These are phyloP conservation scores for Metarhizium guizhouense DNA, from an alignment of 2,329 filamentous ascomycete genomes.

Conservation along the genomic window DNA sequence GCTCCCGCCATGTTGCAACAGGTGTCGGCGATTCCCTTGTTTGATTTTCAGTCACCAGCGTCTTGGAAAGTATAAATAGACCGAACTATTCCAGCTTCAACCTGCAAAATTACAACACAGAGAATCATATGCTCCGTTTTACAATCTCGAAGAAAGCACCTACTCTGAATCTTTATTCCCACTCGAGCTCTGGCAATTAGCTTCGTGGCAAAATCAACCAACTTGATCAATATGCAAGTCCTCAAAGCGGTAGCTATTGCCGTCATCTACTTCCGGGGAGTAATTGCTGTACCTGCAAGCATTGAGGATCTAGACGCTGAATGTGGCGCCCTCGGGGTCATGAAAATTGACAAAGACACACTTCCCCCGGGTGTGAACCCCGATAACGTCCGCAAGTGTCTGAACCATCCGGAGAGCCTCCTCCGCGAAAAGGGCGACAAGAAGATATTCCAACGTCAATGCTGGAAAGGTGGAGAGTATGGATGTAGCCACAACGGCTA, in stretches of 20 bases:
- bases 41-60: too few species aligned
- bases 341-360: neutral
- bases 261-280: neutral
- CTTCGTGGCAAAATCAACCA: neutral
- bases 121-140: too few species aligned
- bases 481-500: neutral
- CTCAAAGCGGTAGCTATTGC: neutral
- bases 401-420: neutral
- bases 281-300: neutral
- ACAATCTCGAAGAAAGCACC: too few species aligned
- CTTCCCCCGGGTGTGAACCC: neutral
- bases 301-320: neutral
- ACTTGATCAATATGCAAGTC: neutral
- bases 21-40: too few species aligned
- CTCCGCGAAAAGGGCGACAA: neutral
- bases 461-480: neutral
- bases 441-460: neutral
- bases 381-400: neutral
- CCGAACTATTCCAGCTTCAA: too few species aligned
- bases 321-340: neutral
- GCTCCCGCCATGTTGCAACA: too few species aligned
- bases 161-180: too few species aligned
- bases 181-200: too few species aligned
- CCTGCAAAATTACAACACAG: too few species aligned
- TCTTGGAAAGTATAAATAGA: too few species aligned